Conservation (phyloP, 768 basidiomycete species). For the Clitopilus passeckerianus region DNA sequence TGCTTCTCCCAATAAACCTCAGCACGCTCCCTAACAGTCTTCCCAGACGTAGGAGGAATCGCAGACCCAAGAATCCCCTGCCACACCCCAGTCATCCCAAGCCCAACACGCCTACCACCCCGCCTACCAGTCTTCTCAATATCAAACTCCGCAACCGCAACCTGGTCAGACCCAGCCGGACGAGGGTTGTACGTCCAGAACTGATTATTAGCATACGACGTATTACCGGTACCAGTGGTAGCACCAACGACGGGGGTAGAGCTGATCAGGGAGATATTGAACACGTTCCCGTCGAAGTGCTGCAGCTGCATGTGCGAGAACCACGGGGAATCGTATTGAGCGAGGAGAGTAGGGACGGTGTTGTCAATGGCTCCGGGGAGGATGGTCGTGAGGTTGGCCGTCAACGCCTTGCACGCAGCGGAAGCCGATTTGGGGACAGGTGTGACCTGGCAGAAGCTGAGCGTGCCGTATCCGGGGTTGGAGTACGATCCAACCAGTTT, state of each 20-base stretch:
- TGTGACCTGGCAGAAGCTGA: conserved; percentile 9
- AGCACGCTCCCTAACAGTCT: background rate
- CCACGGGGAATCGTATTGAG: background rate
- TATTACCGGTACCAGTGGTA: background rate
- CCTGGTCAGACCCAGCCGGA: background rate
- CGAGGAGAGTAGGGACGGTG: background rate
- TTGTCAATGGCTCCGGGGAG: background rate
- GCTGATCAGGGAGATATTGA: conserved; percentile 10
- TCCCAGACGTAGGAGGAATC: background rate
- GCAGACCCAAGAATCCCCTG: background rate
- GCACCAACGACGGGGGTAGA: background rate
- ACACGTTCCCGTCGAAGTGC: background rate
- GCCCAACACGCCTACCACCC: background rate
- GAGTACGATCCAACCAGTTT: conserved; percentile 5
- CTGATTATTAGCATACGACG: background rate
- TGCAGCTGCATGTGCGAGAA: background rate
- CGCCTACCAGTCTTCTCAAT: too few relatives aligned
- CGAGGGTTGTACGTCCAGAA: background rate
- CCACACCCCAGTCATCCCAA: background rate
- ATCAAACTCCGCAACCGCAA: background rate
- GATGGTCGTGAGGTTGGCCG: background rate
- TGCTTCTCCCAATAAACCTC: background rate
- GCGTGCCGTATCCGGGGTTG: conserved; percentile 7
- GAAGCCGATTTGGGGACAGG: background rate
- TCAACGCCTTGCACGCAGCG: background rate